Evolutionary conservation across 805 yeast genomes (phyloP).

Genomic region (Suhomyces pyralidae): DNA sequence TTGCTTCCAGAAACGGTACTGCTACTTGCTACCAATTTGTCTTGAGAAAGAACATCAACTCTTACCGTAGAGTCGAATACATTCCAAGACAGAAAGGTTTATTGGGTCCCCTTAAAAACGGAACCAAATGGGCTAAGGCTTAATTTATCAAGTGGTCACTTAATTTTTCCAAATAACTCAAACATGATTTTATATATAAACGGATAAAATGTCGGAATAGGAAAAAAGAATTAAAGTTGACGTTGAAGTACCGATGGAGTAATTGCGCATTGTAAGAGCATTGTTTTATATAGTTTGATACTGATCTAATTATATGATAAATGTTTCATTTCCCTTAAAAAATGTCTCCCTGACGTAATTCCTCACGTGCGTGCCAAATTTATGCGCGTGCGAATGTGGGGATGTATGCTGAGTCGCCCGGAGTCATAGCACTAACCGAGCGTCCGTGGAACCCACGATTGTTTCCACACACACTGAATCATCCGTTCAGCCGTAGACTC

Average conservation of each 20-base stretch:
- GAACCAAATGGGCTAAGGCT: slow-evolving; percentile 55
- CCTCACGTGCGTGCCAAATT: neutral
- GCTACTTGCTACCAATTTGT: slow-evolving; percentile 90
- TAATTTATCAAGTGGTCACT: slow-evolving; percentile 6
- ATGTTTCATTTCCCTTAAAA: neutral
- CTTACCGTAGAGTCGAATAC: slow-evolving; percentile 79
- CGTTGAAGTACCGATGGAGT: neutral
- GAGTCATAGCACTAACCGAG: neutral
- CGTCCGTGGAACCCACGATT: neutral
- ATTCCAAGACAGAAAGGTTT: slow-evolving; percentile 77
- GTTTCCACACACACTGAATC: neutral
- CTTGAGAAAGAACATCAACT: slow-evolving; percentile 83
- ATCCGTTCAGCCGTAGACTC: neutral
- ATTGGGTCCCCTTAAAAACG: slow-evolving; percentile 53
- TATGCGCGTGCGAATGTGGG: neutral
- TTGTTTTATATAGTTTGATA: neutral
- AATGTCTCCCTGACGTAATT: neutral
- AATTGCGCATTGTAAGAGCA: neutral
- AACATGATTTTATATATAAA: neutral
- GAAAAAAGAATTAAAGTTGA: neutral
- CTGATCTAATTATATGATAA: neutral
- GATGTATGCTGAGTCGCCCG: neutral
- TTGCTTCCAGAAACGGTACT: slow-evolving; percentile 88
- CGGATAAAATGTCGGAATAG: neutral
- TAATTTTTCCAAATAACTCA: neutral